A percentile compares a stretch with the other conserved stretches of the same genome.
Evolutionary conservation across 2,329 filamentous ascomycete species (phyloP).

Genomic region (Chaetomium sp.): DNA sequence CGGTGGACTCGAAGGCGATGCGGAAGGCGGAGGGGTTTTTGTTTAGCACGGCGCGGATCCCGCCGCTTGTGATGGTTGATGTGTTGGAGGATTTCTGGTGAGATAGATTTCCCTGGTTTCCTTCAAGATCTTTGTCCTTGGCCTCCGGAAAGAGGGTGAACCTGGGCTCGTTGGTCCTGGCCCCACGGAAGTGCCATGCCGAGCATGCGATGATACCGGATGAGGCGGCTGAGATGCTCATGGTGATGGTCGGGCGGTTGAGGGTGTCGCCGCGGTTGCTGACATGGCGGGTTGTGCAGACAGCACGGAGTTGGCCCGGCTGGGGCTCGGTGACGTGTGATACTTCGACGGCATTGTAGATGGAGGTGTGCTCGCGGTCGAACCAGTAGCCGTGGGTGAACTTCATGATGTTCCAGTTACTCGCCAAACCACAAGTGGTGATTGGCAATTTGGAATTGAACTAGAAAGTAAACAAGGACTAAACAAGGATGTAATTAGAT

Average conservation of each 20-base stretch:
- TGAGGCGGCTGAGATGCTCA: not conserved
- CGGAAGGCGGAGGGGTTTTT: not conserved
- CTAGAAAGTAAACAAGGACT: not conserved
- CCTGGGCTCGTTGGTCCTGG: not conserved
- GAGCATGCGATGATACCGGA: not conserved
- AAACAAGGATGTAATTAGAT: not conserved
- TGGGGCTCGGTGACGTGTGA: not conserved
- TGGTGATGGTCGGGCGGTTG: not conserved
- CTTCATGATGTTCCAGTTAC: not conserved
- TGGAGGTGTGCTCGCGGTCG: not conserved
- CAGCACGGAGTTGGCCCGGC: not conserved
- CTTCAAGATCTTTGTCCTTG: not conserved
- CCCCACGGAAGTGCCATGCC: not conserved
- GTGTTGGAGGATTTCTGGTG: not conserved
- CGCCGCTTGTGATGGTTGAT: not conserved
- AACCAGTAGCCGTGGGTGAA: not conserved
- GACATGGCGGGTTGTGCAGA: not conserved
- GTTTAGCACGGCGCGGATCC: not conserved
- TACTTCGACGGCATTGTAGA: not conserved
- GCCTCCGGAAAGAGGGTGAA: not conserved
- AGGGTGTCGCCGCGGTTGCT: not conserved
- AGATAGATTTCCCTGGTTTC: not conserved
- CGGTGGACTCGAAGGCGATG: not conserved
- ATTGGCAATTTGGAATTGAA: not conserved
- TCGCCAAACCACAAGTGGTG: not conserved